Evolutionary conservation across 768 basidiomycete species (phyloP).

Genomic region (Phlegmacium glaucopus): DNA sequence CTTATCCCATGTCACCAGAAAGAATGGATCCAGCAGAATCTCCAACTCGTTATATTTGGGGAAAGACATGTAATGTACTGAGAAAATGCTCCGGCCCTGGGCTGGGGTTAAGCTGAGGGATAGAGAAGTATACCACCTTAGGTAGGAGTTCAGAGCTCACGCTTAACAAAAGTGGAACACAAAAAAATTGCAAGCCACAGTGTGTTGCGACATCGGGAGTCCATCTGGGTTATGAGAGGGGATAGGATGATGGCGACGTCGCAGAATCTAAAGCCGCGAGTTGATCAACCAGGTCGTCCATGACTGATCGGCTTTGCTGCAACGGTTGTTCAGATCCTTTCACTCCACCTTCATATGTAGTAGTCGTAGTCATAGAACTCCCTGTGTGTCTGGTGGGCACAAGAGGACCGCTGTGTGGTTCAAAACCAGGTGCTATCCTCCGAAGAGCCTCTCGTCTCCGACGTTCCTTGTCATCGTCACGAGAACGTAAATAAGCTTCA

Average conservation of each 20-base stretch:
- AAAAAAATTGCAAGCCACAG: too few species aligned
- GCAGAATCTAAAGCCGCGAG: constrained; percentile 60
- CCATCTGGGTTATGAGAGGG: too few species aligned
- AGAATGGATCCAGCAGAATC: too few species aligned
- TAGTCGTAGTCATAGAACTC: constrained; percentile 2
- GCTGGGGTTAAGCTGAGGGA: too few species aligned
- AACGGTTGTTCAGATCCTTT: constrained; percentile 7
- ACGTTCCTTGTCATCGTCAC: constrained; percentile 76
- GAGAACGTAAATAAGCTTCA: constrained; percentile 63
- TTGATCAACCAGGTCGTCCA: constrained; percentile 83
- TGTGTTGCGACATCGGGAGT: too few species aligned
- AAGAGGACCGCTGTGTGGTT: constrained; percentile 57
- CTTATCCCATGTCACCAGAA: too few species aligned
- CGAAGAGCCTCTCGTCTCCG: constrained; percentile 65
- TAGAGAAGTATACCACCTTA: too few species aligned
- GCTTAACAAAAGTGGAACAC: too few species aligned
- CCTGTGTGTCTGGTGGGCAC: constrained; percentile 40
- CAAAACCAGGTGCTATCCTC: constrained; percentile 82
- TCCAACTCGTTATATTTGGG: too few species aligned
- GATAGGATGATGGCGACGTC: background rate
- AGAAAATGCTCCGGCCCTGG: too few species aligned
- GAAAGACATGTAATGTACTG: too few species aligned
- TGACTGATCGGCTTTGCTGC: constrained; percentile 47
- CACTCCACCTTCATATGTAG: constrained; percentile 16
- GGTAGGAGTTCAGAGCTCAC: too few species aligned